phyloP scores from a whole-genome alignment of 352 stramenopile genomes.

The Globisporangium nunn region DNA sequence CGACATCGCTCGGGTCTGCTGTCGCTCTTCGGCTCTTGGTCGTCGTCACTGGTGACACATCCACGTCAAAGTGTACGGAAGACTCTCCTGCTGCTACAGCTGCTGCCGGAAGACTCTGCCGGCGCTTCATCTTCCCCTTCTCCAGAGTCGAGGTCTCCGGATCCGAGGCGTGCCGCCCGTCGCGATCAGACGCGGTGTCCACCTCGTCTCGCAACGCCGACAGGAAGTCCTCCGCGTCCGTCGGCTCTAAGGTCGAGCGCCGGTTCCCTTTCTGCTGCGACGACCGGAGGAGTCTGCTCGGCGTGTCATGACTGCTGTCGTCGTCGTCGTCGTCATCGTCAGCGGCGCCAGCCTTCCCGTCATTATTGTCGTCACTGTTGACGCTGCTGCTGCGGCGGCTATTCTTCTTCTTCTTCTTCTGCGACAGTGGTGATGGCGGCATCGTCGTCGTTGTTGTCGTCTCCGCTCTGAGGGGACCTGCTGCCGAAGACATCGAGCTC shows the following conservation, averaged over 20 bases:
- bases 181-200: constrained; percentile 2
- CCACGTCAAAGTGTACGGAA: not conserved
- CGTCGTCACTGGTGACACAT: constrained; percentile 19
- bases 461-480: not conserved
- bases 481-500: constrained; percentile 1
- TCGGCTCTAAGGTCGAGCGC: constrained; percentile 47
- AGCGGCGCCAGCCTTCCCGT: not conserved
- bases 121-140: constrained; percentile 4
- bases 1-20: constrained; percentile 41
- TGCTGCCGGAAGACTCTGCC: constrained; percentile 1
- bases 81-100: too few relatives aligned
- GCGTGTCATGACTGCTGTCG: not conserved
- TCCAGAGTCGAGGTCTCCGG: not conserved
- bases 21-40: constrained; percentile 32
- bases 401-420: constrained; percentile 14
- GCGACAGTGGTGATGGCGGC: not conserved
- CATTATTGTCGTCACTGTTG: not conserved
- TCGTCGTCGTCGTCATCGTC: constrained; percentile 2
- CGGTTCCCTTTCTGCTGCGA: constrained; percentile 9
- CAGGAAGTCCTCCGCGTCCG: constrained; percentile 35
- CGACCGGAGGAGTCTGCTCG: constrained; percentile 4
- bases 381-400: not conserved
- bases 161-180: constrained; percentile 2
- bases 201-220: constrained; percentile 23
- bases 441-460: not conserved